phyloP scores from a whole-genome alignment of 805 yeast genomes.

The Ogataea nakhonphanomensis region DNA sequence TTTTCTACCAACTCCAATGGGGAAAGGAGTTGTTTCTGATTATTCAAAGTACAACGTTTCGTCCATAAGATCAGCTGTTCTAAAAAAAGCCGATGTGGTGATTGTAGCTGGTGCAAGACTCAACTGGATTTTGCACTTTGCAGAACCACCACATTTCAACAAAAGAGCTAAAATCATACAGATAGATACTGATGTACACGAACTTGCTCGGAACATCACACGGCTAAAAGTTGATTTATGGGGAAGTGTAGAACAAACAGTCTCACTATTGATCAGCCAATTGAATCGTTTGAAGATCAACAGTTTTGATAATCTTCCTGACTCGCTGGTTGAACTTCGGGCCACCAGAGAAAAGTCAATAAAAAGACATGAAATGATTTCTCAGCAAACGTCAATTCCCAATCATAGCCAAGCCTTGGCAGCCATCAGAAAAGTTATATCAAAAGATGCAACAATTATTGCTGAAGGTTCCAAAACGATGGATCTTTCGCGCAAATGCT shows the following conservation, averaged over 20 bases:
- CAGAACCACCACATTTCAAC: conserved; percentile 52
- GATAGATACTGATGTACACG: conserved; percentile 52
- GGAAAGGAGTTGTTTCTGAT: conserved; percentile 66
- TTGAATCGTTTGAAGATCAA: conserved; percentile 24
- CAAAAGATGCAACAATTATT: conserved; percentile 39
- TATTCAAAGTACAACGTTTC: conserved; percentile 45
- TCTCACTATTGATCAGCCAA: conserved; percentile 32
- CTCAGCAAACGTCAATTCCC: conserved; percentile 25
- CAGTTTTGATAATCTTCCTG: conserved; percentile 31
- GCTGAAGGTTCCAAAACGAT: conserved; percentile 78
- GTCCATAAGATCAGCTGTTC: conserved; percentile 61
- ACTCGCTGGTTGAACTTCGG: conserved; percentile 17
- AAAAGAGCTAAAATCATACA: conserved; percentile 49
- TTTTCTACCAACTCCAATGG: conserved; percentile 77
- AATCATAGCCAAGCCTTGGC: conserved; percentile 56
- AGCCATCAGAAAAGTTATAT: conserved; percentile 36
- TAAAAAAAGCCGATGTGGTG: conserved; percentile 55
- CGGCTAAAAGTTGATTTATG: conserved; percentile 11
- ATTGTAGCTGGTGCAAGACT: conserved; percentile 62
- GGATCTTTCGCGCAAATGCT: conserved; percentile 65
- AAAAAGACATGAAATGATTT: conserved; percentile 30
- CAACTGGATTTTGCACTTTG: conserved; percentile 73
- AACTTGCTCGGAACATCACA: conserved; percentile 30
- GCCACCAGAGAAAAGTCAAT: conserved; percentile 37
- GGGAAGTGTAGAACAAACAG: conserved; percentile 50